Evolutionary conservation across 75 land plant genomes (phyloP).

Genomic region (Azolla pinnata): DNA sequence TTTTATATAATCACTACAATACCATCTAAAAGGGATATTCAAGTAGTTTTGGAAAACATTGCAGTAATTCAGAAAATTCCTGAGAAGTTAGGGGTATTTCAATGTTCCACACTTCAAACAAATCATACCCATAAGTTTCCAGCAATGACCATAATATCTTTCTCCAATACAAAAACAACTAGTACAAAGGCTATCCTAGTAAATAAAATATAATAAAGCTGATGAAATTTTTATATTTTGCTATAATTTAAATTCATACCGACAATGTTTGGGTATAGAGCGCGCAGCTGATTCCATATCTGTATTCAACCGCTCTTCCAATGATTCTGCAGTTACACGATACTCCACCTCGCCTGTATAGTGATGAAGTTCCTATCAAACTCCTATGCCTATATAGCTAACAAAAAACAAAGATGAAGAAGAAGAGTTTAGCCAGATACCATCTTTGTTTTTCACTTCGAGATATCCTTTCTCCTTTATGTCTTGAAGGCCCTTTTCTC

Average conservation of each 20-base stretch:
- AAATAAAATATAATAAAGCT: too few species aligned
- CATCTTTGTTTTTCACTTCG: conserved; percentile 51
- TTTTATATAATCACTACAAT: too few species aligned
- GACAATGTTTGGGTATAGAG: conserved; percentile 42
- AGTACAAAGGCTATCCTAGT: too few species aligned
- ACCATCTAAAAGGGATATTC: too few species aligned
- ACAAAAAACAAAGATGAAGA: not conserved
- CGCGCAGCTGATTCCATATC: conserved; percentile 48
- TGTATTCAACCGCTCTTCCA: conserved; percentile 63
- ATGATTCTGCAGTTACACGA: conserved; percentile 50
- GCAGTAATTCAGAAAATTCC: too few species aligned
- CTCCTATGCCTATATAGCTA: not conserved
- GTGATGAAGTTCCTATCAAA: too few species aligned
- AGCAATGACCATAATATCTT: too few species aligned
- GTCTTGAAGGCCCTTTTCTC: conserved; percentile 43
- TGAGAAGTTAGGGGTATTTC: too few species aligned
- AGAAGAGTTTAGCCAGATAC: conserved; percentile 24
- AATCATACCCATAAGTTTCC: too few species aligned
- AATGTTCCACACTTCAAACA: too few species aligned
- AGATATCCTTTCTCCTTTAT: conserved; percentile 55
- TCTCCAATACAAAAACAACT: too few species aligned
- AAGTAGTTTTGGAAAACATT: too few species aligned
- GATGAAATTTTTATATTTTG: conserved; percentile 8
- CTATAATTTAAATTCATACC: conserved; percentile 20
- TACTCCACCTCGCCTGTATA: conserved; percentile 39